Base-by-base conservation (phyloP, 306 rosid genomes). In the Astragalus glycyphyllos region DNA sequence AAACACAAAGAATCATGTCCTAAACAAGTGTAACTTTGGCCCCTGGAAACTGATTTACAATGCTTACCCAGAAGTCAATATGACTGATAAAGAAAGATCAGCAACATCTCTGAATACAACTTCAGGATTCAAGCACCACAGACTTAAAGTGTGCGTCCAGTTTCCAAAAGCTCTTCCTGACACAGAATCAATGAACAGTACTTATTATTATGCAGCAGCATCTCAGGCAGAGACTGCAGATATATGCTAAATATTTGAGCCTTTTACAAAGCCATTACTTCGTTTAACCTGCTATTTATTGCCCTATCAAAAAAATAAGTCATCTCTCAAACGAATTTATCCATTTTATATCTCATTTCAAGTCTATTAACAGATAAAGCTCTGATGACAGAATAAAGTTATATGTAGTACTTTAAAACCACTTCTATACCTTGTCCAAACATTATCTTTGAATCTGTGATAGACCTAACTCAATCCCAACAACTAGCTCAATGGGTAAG, bases 81-180 rank as follows among this genome's bases (percentile, higher is more conserved):
- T 86, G 71, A 93, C 88, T 40, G 98, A 90, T 56, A 93, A 83
- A 47, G 97, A 90, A 79, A 93, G 91, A 69, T 86, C 75, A 63
- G 92, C 87, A 68, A 93, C 89, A 81, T 93, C 97, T 83, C 84
- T 89, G 75, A 93, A 93, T 82, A 90, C 98, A 72, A 88, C 97
- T 51, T 89, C 87, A 50, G 98, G 98, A 84, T 93, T 93, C 86
- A 93, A 77, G 88, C 98, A 93, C 98, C 98, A 93, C 83, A 93
- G 83, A 80, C 96, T 93, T 42, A 93, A 81, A 46, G 92, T 80
- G 77, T 77, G 79, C n/a, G 86, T 88, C 98, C 98, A 93, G 26
- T 80, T 84, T 58, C 85, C 94, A 72, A 11, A 62, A 76, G 71
- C 75, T 72, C 84, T 85, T 76, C 96, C 98, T 93, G 90, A 50